Conservation (phyloP, 352 stramenopile genomes). For the Globisporangium apiculatum region DNA sequence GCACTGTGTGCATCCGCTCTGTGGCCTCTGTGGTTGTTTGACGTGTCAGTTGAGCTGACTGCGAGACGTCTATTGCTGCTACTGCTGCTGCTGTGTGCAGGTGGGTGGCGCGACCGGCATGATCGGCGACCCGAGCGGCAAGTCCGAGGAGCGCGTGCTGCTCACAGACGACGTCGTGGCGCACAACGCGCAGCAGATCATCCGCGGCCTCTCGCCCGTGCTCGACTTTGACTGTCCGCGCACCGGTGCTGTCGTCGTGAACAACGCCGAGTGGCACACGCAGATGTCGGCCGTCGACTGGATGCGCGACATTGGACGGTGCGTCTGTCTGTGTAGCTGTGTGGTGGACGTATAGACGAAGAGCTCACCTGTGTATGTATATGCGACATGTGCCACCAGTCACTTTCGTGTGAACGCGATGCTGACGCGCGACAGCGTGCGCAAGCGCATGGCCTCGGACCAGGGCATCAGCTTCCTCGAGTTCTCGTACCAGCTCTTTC, state of each 20-base stretch:
- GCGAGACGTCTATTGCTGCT: not conserved
- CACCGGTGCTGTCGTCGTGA: slow-evolving; percentile 93
- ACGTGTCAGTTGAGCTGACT: not conserved
- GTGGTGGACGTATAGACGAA: not conserved
- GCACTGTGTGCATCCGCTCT: not conserved
- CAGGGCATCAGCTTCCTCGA: slow-evolving; percentile 98
- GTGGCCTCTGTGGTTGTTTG: too few species aligned
- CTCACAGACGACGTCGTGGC: slow-evolving; percentile 92
- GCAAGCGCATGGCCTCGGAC: slow-evolving; percentile 92
- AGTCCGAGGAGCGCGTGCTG: slow-evolving; percentile 95
- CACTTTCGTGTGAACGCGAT: slow-evolving; percentile 99
- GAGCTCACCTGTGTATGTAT: not conserved
- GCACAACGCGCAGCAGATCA: slow-evolving; percentile 88
- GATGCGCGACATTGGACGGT: slow-evolving; percentile 94
- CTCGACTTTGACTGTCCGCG: slow-evolving; percentile 88
- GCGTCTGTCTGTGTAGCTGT: slow-evolving; percentile 2
- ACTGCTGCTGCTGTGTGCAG: slow-evolving; percentile 9
- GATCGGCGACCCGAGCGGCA: slow-evolving; percentile 98
- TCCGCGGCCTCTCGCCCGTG: slow-evolving; percentile 90
- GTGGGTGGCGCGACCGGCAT: slow-evolving; percentile 84
- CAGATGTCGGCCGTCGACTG: slow-evolving; percentile 95
- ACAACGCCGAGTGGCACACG: slow-evolving; percentile 98
- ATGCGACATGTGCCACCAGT: slow-evolving; percentile 13
- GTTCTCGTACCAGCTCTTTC: slow-evolving; percentile 99
- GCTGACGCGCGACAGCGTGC: slow-evolving; percentile 97